These are phyloP conservation scores for Collybiopsis luxurians DNA, from an alignment of 768 basidiomycete species.

Conservation along the genomic window DNA sequence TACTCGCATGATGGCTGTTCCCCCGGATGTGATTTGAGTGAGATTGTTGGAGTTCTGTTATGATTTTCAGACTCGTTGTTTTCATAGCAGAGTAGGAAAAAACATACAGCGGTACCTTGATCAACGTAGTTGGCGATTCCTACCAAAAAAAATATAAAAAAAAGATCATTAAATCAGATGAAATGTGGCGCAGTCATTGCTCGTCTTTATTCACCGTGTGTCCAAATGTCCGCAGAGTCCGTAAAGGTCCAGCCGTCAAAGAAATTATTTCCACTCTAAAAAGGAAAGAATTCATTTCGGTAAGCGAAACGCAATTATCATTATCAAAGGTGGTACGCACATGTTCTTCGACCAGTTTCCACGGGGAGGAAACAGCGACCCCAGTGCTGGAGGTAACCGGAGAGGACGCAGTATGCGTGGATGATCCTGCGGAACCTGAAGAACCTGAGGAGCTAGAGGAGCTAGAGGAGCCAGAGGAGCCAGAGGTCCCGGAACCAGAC, in stretches of 20 bases:
- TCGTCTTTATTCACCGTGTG: not conserved
- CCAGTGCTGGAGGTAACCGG: not conserved
- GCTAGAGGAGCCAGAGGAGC: not conserved
- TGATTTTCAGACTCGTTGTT: too few relatives aligned
- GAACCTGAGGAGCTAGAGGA: not conserved
- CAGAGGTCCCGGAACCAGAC: not conserved
- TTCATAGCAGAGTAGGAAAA: too few relatives aligned
- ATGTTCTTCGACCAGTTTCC: conserved; percentile 59
- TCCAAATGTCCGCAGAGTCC: conserved; percentile 68
- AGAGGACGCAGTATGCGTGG: conserved; percentile 2
- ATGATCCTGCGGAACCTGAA: not conserved
- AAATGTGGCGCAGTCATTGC: not conserved
- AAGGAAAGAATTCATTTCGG: not conserved
- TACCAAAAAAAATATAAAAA: conserved; percentile 16
- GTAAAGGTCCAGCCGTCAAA: conserved; percentile 84
- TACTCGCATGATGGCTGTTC: conserved; percentile 84
- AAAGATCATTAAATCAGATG: not conserved
- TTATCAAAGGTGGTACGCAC: conserved; percentile 32
- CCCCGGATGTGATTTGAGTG: conserved; percentile 60
- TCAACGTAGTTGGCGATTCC: conserved; percentile 70
- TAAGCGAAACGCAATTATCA: not conserved
- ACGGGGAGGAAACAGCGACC: conserved; percentile 40
- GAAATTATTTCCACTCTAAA: conserved; percentile 65
- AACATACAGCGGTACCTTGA: conserved; percentile 54
- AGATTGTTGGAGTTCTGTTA: conserved; percentile 40